Conservation (phyloP, 2,329 filamentous ascomycete species). For the Thelonectria rubi region DNA sequence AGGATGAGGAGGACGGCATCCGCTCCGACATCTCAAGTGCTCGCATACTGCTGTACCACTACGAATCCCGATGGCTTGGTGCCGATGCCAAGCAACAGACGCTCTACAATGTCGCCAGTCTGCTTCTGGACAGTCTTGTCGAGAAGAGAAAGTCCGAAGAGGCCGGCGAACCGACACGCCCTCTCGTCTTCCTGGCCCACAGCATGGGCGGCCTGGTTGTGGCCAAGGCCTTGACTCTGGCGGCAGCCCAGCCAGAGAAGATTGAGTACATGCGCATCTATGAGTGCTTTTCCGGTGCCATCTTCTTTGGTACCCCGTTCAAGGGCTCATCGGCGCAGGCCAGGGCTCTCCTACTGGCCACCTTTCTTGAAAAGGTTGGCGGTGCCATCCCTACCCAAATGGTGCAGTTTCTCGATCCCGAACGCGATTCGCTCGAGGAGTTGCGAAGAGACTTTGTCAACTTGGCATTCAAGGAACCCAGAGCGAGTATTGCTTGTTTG, state of each 20-base stretch:
- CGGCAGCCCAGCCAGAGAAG: conserved; percentile 17
- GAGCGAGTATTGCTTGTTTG: conserved; percentile 11
- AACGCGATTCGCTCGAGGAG: conserved; percentile 18
- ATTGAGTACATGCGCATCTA: conserved; percentile 22
- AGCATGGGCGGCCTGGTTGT: conserved; percentile 22
- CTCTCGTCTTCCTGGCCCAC: conserved; percentile 19
- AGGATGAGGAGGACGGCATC: conserved; percentile 19
- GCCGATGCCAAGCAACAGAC: conserved; percentile 20
- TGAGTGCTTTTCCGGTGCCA: conserved; percentile 19
- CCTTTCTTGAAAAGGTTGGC: conserved; percentile 12
- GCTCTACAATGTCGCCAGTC: conserved; percentile 19
- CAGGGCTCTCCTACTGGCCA: conserved; percentile 18
- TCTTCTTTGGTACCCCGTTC: conserved; percentile 22
- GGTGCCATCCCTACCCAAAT: conserved; percentile 22
- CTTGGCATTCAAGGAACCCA: conserved; percentile 19
- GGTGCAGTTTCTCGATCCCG: conserved; percentile 17
- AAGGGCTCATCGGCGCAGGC: conserved; percentile 16
- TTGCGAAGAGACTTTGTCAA: conserved; percentile 17
- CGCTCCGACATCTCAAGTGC: conserved; percentile 18
- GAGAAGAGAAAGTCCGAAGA: conserved; percentile 16
- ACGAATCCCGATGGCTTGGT: conserved; percentile 21
- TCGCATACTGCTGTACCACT: conserved; percentile 17
- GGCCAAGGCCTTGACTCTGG: conserved; percentile 18
- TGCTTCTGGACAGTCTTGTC: conserved; percentile 19
- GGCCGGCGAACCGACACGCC: conserved; percentile 7